A percentile compares a stretch with the other conserved stretches of the same genome.
Conservation (phyloP, 108 stramenopile species). For the Asterionellopsis glacialis region DNA sequence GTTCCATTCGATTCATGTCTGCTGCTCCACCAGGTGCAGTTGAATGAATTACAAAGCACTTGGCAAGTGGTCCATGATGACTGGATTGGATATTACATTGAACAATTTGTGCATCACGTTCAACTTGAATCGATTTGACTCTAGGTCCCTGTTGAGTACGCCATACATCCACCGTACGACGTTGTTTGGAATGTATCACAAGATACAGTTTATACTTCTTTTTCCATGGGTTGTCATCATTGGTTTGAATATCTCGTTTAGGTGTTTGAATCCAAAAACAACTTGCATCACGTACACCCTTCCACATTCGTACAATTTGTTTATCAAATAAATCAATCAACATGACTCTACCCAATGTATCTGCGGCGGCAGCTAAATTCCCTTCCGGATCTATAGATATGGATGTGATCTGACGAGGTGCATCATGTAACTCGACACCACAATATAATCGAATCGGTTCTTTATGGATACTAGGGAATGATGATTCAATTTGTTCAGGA, state of each 20-base stretch:
- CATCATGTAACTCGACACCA: constrained; percentile 55
- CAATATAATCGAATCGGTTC: constrained; percentile 29
- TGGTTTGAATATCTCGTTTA: constrained; percentile 3
- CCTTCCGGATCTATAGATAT: constrained; percentile 70
- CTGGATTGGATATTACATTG: constrained; percentile 9
- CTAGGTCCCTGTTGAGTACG: constrained; percentile 53
- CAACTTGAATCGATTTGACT: constrained; percentile 39
- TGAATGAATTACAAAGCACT: constrained; percentile 32
- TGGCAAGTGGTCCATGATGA: constrained; percentile 12
- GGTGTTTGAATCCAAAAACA: constrained; percentile 63
- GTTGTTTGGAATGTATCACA: constrained; percentile 66
- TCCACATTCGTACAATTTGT: constrained; percentile 77
- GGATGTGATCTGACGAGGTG: constrained; percentile 58
- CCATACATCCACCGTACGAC: constrained; percentile 69
- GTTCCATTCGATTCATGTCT: constrained; percentile 14
- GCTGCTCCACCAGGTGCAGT: constrained; percentile 25
- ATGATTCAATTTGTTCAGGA: background rate
- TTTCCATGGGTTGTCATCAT: constrained; percentile 10
- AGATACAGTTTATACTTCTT: constrained; percentile 34
- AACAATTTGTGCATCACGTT: constrained; percentile 36
- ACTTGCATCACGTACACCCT: constrained; percentile 73
- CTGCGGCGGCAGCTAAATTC: constrained; percentile 55
- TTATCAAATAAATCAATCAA: constrained; percentile 73
- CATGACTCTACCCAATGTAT: constrained; percentile 69
- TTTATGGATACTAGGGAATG: constrained; percentile 21